A percentile compares a stretch with the other conserved stretches of the same genome.
Evolutionary conservation across 495 filamentous ascomycete genomes (phyloP).

Genomic region (Daldinia grandis): DNA sequence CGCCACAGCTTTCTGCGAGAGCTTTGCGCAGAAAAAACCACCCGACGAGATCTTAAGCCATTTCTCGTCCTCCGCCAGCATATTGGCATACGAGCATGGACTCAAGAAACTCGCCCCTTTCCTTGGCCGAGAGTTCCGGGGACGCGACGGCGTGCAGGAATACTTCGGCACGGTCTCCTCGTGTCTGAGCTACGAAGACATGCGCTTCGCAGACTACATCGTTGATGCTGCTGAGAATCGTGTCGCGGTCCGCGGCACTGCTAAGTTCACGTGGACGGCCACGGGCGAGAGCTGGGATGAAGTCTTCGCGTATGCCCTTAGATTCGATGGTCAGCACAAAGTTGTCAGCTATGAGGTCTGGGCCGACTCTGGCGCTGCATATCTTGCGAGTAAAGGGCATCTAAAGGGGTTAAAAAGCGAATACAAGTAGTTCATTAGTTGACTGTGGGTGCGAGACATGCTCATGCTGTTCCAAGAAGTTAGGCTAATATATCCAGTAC

Average conservation of each 20-base stretch:
- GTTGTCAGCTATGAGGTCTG: conserved; percentile 65
- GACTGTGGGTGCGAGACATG: not conserved
- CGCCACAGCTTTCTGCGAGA: conserved; percentile 55
- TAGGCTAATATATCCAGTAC: not conserved
- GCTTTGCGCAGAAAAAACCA: conserved; percentile 52
- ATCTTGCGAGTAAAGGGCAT: conserved; percentile 61
- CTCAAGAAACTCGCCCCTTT: conserved; percentile 62
- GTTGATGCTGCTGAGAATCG: conserved; percentile 56
- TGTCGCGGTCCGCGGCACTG: conserved; percentile 60
- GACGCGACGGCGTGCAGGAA: conserved; percentile 52
- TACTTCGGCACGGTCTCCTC: conserved; percentile 60
- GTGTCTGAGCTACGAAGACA: conserved; percentile 55
- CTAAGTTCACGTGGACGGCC: conserved; percentile 58
- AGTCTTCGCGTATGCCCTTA: conserved; percentile 64
- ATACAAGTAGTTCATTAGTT: not conserved
- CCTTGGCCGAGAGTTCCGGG: conserved; percentile 63
- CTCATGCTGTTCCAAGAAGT: not conserved
- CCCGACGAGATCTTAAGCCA: conserved; percentile 53
- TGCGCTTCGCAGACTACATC: conserved; percentile 63
- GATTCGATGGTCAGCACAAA: conserved; percentile 54
- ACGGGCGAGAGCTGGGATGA: conserved; percentile 67
- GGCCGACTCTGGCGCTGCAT: conserved; percentile 72
- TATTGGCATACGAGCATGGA: conserved; percentile 64
- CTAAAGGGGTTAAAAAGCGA: conserved; percentile 42
- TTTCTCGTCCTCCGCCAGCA: conserved; percentile 56